Conservation (phyloP, 192 early-diverging fungal genomes). For the Backusella macrospora region DNA sequence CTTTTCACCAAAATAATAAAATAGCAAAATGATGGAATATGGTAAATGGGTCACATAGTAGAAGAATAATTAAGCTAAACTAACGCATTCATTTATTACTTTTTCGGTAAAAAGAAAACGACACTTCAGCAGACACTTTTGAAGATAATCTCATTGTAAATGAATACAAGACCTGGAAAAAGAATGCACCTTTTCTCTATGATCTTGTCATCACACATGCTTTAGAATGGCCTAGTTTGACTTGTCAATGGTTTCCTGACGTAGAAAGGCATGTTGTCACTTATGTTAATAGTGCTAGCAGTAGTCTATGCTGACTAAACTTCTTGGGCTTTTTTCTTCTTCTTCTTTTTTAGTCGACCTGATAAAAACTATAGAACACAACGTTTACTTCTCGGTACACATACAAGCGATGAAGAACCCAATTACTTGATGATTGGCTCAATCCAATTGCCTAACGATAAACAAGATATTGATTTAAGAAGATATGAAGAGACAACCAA, state of each 20-base stretch:
- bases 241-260: conserved; percentile 97
- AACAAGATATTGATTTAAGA: conserved; percentile 37
- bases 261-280: conserved; percentile 66
- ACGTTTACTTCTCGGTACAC: conserved; percentile 90
- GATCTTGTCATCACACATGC: conserved; percentile 97
- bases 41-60: background rate
- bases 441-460: conserved; percentile 60
- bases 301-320: too few species aligned
- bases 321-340: background rate
- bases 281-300: background rate
- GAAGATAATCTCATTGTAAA: conserved; percentile 89
- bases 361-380: conserved; percentile 93
- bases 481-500: conserved; percentile 43
- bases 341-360: conserved; percentile 47
- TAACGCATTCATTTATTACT: too few species aligned
- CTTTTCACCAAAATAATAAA: background rate
- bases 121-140: conserved; percentile 24
- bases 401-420: conserved; percentile 94
- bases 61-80: background rate
- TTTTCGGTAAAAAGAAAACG: background rate
- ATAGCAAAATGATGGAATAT: conserved; percentile 10
- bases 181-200: conserved; percentile 98
- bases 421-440: conserved; percentile 97
- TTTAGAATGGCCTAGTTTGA: conserved; percentile 98
- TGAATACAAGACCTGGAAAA: conserved; percentile 99